phyloP scores from a whole-genome alignment of 2,329 filamentous ascomycete species.

The Colletotrichum limetticola region DNA sequence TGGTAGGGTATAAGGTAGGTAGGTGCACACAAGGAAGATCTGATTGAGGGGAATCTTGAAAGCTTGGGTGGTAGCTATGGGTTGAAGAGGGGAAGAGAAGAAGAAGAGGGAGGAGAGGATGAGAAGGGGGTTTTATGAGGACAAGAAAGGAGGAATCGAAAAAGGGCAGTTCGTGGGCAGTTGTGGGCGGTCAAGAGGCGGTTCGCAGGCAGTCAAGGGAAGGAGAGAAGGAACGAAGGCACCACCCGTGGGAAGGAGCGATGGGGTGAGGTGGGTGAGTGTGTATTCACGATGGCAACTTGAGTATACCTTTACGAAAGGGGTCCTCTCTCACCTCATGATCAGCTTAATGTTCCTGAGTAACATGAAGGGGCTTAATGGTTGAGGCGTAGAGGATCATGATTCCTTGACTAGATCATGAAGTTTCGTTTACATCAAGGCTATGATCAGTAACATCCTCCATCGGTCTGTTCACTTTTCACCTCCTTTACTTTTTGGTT shows the following conservation, averaged over 20 bases:
- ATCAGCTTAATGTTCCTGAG: neutral
- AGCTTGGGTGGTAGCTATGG: neutral
- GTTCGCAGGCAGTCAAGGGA: neutral
- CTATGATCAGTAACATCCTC: neutral
- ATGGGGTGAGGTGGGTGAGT: neutral
- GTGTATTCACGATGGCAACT: neutral
- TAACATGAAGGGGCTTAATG: neutral
- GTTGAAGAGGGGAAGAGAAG: neutral
- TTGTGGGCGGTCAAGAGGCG: neutral
- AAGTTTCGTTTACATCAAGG: neutral
- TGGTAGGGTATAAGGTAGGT: no score
- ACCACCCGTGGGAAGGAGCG: neutral
- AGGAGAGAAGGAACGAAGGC: neutral
- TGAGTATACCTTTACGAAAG: neutral
- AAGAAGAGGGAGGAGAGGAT: neutral
- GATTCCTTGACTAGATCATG: neutral
- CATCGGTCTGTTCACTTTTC: neutral
- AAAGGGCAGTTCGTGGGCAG: neutral
- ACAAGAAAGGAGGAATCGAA: neutral
- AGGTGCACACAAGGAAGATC: neutral
- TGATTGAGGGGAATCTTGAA: neutral
- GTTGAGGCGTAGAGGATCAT: neutral
- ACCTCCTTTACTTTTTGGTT: neutral
- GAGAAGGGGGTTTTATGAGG: neutral
- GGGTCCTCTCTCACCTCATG: neutral